Evolutionary conservation across 164 flowering plant species (phyloP), one percentile per base, ranked within the genome.

Genomic region (Warburgia ugandensis): DNA sequence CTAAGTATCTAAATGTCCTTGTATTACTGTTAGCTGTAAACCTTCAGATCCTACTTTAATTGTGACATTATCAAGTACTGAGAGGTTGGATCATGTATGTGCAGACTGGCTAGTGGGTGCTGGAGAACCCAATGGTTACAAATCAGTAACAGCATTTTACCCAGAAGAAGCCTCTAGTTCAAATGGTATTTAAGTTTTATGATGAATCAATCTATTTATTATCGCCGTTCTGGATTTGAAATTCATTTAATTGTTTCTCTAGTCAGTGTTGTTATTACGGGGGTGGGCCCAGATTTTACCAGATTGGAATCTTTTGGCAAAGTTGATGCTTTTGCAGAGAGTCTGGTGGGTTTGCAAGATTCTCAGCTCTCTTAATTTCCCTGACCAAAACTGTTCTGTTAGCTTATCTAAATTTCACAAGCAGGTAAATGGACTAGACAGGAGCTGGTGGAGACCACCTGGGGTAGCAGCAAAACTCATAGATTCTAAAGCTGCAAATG

Each of bases 391-490:
- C 17, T 29, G 0, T 54, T 38, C 4, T 3, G 31, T 3, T 14
- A 37, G 8, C 2, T 3, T 14, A 5, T 27, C 28, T 45, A 26
- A 23, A 10, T 45, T 12, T 1, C 44, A 32, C 32, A 11, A 37
- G 33, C 51, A 92, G 98, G 85, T 92, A 13, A 68, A 70, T 63
- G 96, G 96, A 45, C 60, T 88, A 66, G 99, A 92, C 60, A 85
- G 99, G 68, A 92, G 99, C 69, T 88, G 96, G 94, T 78, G 82
- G 61, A 77, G 84, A 45, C 96, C 99, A 0, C 87, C 95, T 3
- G 99, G 99, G 37, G 84, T 87, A 37, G 70, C 73, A 1, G 96
- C 96, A 51, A 86, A 88, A 57, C 95, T 92, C 20, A 60, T 86
- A 13, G 68, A 80, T 50, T 56, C 79, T 39, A 88, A 66, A 75